These are phyloP conservation scores for Ampelomyces quisqualis DNA, from an alignment of 2,329 filamentous ascomycete genomes.

Conservation along the genomic window DNA sequence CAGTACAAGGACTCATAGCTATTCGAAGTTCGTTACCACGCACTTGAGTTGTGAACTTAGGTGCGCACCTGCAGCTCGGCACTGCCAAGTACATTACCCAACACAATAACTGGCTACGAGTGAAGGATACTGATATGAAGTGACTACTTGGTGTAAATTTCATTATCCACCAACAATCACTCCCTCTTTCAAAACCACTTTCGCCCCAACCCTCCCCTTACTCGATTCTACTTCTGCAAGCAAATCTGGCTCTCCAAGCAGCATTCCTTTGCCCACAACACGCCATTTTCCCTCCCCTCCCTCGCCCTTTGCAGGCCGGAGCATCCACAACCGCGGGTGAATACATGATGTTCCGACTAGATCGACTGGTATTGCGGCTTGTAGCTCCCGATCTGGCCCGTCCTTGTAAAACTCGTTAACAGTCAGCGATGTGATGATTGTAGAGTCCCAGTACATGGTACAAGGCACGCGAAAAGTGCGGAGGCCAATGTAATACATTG, in stretches of 20 bases:
- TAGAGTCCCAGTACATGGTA: not conserved
- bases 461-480: constrained; percentile 4
- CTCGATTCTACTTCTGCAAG: constrained; percentile 2
- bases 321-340: constrained; percentile 12
- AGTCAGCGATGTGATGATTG: constrained; percentile 4
- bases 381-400: constrained; percentile 6
- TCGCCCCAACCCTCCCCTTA: not conserved
- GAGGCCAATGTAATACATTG: constrained; percentile 14
- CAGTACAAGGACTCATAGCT: no score
- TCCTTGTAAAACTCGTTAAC: constrained; percentile 10
- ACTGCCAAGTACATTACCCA: no score
- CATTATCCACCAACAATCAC: not conserved
- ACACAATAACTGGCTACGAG: no score
- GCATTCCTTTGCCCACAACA: constrained; percentile 14
- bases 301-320: constrained; percentile 7
- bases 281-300: constrained; percentile 6
- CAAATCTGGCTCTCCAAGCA: constrained; percentile 19
- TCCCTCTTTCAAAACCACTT: not conserved
- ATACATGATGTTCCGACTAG: constrained; percentile 10
- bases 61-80: no score
- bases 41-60: no score
- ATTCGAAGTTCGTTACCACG: no score
- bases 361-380: constrained; percentile 13
- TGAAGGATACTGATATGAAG: no score
- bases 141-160: no score